Evolutionary conservation across 208 protist species (phyloP), one percentile per base, ranked within the genome.

Genomic region (Leishmania braziliensis): DNA sequence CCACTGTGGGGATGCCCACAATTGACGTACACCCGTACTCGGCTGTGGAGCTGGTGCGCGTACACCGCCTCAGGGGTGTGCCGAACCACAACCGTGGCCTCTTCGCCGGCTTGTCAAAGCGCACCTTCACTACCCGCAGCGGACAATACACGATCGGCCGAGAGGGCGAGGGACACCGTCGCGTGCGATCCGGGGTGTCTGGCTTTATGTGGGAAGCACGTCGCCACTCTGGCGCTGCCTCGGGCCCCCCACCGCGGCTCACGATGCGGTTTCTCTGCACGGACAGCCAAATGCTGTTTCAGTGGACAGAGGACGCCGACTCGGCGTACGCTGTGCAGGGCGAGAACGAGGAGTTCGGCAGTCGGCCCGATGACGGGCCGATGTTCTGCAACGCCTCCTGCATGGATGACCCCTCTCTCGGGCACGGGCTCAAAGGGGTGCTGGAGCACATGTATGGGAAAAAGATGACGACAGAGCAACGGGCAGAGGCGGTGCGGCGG

Each of bases 51-150:
- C 78, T 91, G 48, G 82, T 93, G 46, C 87, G 90, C 8, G 84
- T 93, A 43, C 81, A 89, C 50, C 86, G 90, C 0, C 84, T 96
- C 46, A 72, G 87, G 60, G 87, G 86, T 23, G 54, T 91, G 1
- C 86, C 91, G 3, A 78, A 93, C 33, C 85, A 96, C 87, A 89
- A 96, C 83, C 86, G 93, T 50, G 89, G 90, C 29, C 77, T 96
- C 33, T 92, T 89, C 56, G 89, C 90, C 0, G 86, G 78, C 14
- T 81, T 92, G 56, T 79, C 71, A 16, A 29, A 54, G 20, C 72
- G 68, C 48, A 60, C 70, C 29, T 87, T 77, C 53, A 83, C 81
- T 6, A 93, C 89, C 26, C 89, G 85, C 70, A 93, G 89, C 58
- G 89, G 89, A 4, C 75, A 87, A 74, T 86, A 86, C 51, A 66